These are phyloP conservation scores for Bruguiera gymnorhiza DNA, from an alignment of 345 rosid genomes.

Conservation along the genomic window DNA sequence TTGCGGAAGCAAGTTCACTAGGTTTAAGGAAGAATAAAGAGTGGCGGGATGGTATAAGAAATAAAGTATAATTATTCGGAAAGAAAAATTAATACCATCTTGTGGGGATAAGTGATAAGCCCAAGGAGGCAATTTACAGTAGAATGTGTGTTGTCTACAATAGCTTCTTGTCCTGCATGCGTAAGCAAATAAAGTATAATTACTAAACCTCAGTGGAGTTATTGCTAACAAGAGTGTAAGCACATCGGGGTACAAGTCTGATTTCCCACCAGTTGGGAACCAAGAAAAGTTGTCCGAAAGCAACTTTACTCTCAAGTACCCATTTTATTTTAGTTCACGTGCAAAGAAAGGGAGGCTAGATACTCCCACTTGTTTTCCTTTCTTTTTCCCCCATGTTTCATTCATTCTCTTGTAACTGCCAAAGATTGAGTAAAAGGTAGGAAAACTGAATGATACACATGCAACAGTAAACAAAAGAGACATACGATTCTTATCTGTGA, in stretches of 20 bases:
- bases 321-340: too few species aligned
- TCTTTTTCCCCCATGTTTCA: too few species aligned
- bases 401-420: too few species aligned
- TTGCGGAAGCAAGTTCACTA: too few species aligned
- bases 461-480: neutral
- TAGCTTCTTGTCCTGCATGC: conserved; percentile 58
- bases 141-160: conserved; percentile 52
- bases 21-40: neutral
- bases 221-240: too few species aligned
- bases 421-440: too few species aligned
- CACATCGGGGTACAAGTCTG: too few species aligned
- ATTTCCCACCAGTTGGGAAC: too few species aligned
- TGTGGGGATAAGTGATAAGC: conserved; percentile 54
- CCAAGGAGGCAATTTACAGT: conserved; percentile 48
- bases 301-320: too few species aligned
- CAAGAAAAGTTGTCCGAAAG: too few species aligned
- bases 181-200: conserved; percentile 10
- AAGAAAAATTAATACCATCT: conserved; percentile 44
- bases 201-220: neutral
- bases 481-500: conserved; percentile 65
- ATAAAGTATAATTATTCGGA: neutral
- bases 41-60: neutral
- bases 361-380: too few species aligned
- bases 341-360: too few species aligned
- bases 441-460: neutral